These are phyloP conservation scores for Jimgerdemannia lactiflua DNA, from an alignment of 192 early-diverging fungal species.

Conservation along the genomic window DNA sequence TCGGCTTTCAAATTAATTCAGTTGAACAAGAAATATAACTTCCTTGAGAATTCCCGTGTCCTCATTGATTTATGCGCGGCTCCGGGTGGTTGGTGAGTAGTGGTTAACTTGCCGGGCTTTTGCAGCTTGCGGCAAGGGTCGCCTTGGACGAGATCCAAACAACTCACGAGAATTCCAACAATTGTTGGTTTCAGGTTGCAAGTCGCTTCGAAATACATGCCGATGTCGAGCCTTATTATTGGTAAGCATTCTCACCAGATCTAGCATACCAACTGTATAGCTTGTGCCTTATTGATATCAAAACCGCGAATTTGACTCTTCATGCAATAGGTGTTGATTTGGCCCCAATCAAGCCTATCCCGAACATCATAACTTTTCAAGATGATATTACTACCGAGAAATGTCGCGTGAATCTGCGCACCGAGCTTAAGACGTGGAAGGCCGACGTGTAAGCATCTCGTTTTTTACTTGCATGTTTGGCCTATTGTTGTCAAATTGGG, in stretches of 20 bases:
- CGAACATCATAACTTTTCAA: conserved; percentile 90
- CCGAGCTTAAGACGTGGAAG: conserved; percentile 97
- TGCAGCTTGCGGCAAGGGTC: not conserved
- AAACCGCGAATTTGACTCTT: conserved; percentile 2
- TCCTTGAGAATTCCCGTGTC: conserved; percentile 83
- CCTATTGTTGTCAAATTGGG: not conserved
- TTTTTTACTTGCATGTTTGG: not conserved
- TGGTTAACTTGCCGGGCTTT: not conserved
- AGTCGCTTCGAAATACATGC: conserved; percentile 98
- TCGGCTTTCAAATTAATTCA: conserved; percentile 99
- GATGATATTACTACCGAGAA: conserved; percentile 97
- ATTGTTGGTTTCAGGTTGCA: conserved; percentile 61
- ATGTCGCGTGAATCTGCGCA: conserved; percentile 81
- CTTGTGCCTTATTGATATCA: not conserved
- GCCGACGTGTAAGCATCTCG: conserved; percentile 81
- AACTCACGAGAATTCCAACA: too few species aligned
- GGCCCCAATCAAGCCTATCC: conserved; percentile 94
- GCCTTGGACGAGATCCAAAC: not conserved
- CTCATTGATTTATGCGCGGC: conserved; percentile 98
- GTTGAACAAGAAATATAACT: conserved; percentile 98
- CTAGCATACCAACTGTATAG: too few species aligned
- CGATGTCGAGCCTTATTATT: conserved; percentile 89
- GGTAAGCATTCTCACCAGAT: conserved; percentile 39
- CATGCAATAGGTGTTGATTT: conserved; percentile 73
- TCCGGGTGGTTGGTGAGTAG: conserved; percentile 87